Evolutionary conservation across 23 red algal species (phyloP), one percentile per base, ranked within the genome.

Genomic region (Gracilariopsis chorda): DNA sequence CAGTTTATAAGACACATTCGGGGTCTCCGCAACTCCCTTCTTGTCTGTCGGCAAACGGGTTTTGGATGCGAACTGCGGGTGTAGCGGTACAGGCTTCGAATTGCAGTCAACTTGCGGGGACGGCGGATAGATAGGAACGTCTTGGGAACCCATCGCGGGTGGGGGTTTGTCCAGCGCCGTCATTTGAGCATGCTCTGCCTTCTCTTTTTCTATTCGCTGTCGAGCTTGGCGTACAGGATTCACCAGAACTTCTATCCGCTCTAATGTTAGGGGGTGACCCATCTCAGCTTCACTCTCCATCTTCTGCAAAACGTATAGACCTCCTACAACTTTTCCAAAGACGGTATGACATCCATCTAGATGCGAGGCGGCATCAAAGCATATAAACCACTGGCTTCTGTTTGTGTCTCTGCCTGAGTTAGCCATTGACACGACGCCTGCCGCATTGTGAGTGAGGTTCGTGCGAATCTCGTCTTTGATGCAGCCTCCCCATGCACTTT

Each of bases 391-490:
- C 21, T 94, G 81, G 71, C 82, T 87, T 57, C 82, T 57, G 39
- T 87, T 87, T 14, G 82, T 87, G 72, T 87, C 82, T 29, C 82
- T 70, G 20, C 76, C 76, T 6, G 62, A 72, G 61, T 87, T 87
- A 24, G 82, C 82, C 82, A 87, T 87, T 19, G 82, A 87, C 23
- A 87, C 82, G 44, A 87, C 65, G 0, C 82, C 84, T 47, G 80
- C 63, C 24, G 80, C 41, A 63, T 94, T 81, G 58, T 94, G 92
- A 30, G 48, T 87, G 12, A 94, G 45, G 57, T 69, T 83, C 11
- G 82, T 75, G 53, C 84, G 81, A 82, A 94, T 80, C 80, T 94
- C 92, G 28, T 94, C 92, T 39, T 94, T 86, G 27, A 94, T 48
- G 67, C 58, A 76, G 10, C 92, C 92, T 27, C 92, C 92, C 92